Percentiles rank a stretch among this genome's conserved stretches.
Evolutionary conservation across 2,329 filamentous ascomycete genomes (phyloP).

Genomic region (Nectriaceae sp.): DNA sequence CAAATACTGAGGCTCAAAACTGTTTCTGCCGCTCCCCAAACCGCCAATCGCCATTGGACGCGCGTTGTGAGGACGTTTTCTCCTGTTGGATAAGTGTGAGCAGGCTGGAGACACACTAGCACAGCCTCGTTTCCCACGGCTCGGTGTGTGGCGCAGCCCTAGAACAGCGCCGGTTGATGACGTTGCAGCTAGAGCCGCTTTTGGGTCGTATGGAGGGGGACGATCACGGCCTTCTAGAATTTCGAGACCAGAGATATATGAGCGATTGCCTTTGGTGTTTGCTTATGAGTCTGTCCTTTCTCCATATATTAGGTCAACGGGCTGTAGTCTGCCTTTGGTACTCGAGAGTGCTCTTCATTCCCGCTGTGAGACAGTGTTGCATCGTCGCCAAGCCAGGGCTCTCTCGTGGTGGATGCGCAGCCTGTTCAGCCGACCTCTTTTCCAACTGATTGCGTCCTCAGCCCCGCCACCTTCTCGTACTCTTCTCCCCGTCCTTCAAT

Average conservation of each 20-base stretch:
- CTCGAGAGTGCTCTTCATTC: too few relatives aligned
- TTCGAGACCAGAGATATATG: too few relatives aligned
- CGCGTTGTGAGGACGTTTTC: background rate
- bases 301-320: too few relatives aligned
- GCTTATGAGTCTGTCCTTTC: too few relatives aligned
- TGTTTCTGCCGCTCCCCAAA: too few relatives aligned
- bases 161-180: background rate
- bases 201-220: too few relatives aligned
- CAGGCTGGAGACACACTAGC: background rate
- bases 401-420: slow-evolving; percentile 2
- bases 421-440: background rate
- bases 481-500: background rate
- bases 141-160: background rate
- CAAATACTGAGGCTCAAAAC: background rate
- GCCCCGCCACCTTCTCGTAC: background rate
- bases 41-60: background rate
- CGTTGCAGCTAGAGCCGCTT: too few relatives aligned
- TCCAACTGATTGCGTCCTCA: background rate
- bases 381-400: too few relatives aligned
- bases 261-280: too few relatives aligned
- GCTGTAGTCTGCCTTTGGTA: too few relatives aligned
- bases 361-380: too few relatives aligned
- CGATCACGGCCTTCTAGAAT: too few relatives aligned
- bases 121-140: background rate
- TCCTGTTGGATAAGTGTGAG: background rate